Evolutionary conservation across 305 asterid species (phyloP).

Genomic region (Fraxinus latifolia): DNA sequence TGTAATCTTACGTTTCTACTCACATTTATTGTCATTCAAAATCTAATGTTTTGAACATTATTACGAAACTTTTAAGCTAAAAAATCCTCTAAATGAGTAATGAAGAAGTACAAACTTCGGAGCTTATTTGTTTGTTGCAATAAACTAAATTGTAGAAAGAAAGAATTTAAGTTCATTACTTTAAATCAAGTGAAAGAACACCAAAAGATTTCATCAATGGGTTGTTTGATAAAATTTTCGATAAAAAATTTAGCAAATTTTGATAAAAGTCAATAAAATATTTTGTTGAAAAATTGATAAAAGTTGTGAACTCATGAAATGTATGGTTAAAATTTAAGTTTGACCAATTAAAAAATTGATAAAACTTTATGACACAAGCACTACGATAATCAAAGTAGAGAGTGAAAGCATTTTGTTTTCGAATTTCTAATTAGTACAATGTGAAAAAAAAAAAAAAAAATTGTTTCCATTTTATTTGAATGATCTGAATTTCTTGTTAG

Average conservation of each 20-base stretch:
- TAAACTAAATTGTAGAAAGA: background rate
- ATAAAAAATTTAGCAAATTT: background rate
- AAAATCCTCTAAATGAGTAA: background rate
- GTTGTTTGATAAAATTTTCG: background rate
- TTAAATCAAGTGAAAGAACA: background rate
- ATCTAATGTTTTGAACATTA: too few species aligned
- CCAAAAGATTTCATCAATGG: background rate
- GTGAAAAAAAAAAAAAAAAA: background rate
- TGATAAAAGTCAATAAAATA: background rate
- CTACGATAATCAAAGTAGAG: background rate
- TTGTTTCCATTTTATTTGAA: background rate
- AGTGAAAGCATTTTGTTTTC: background rate
- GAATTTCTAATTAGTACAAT: background rate
- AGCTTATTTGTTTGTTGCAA: background rate
- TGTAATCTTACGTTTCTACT: background rate
- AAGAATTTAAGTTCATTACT: background rate
- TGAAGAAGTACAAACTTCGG: background rate
- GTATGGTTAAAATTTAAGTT: background rate
- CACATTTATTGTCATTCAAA: background rate
- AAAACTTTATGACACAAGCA: background rate
- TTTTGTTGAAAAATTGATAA: background rate
- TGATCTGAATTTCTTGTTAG: background rate
- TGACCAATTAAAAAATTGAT: background rate
- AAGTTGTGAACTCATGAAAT: background rate
- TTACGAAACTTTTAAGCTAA: background rate